Conservation (phyloP, 2,329 filamentous ascomycete genomes). For the Pleomassaria siparia region DNA sequence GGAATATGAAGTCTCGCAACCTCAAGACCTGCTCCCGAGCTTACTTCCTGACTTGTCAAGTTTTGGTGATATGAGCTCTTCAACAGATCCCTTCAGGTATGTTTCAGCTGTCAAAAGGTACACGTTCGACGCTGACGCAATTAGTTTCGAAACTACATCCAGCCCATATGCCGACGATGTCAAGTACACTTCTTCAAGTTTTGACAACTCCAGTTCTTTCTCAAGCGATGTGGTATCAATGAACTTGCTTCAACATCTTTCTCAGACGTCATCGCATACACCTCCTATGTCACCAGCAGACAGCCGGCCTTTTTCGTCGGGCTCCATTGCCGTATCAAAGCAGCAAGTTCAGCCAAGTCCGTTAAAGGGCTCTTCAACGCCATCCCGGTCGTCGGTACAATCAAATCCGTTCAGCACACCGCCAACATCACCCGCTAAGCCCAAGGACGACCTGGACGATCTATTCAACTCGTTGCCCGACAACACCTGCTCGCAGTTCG, state of each 20-base stretch:
- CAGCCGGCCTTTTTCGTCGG: slow-evolving; percentile 27
- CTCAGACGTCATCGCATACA: slow-evolving; percentile 33
- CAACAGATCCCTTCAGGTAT: slow-evolving; percentile 38
- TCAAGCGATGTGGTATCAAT: slow-evolving; percentile 32
- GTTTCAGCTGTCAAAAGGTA: slow-evolving; percentile 3
- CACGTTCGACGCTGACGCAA: slow-evolving; percentile 16
- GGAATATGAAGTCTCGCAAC: slow-evolving; percentile 25
- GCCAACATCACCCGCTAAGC: slow-evolving; percentile 38
- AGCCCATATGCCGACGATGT: slow-evolving; percentile 30
- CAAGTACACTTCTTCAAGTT: slow-evolving; percentile 25
- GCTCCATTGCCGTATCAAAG: slow-evolving; percentile 21
- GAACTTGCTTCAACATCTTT: slow-evolving; percentile 40
- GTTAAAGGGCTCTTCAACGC: slow-evolving; percentile 32
- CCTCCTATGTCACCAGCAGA: slow-evolving; percentile 42
- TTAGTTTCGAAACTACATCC: slow-evolving; percentile 34
- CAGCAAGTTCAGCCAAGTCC: slow-evolving; percentile 24
- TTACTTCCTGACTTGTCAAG: slow-evolving; percentile 24
- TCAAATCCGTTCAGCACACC: slow-evolving; percentile 43
- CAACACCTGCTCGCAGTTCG: slow-evolving; percentile 38
- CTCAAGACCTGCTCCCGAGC: slow-evolving; percentile 20
- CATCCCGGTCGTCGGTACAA: slow-evolving; percentile 36
- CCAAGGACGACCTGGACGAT: slow-evolving; percentile 38
- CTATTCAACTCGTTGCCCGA: slow-evolving; percentile 36
- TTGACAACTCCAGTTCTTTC: slow-evolving; percentile 31
- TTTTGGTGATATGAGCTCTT: slow-evolving; percentile 31